Conservation (phyloP, 495 filamentous ascomycete species). For the Xylaria sp. region DNA sequence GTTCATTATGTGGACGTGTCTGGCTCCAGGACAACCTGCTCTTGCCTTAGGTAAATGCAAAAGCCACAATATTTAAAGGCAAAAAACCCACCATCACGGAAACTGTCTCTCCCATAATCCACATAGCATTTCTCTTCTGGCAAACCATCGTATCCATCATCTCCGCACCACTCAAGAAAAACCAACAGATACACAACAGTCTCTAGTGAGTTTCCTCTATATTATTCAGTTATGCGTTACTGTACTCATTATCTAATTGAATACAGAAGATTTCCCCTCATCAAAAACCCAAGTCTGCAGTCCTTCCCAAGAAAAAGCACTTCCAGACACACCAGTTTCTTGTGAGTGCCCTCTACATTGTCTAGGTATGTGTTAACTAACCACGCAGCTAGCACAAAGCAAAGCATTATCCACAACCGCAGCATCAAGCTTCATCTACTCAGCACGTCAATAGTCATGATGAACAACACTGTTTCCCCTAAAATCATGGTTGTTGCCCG, state of each 20-base stretch:
- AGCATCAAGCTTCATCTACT: not conserved
- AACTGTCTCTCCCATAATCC: not conserved
- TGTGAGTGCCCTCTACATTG: not conserved
- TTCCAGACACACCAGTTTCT: not conserved
- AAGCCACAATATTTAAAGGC: not conserved
- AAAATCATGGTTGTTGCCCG: not conserved
- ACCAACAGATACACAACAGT: not conserved
- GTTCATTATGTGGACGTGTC: not conserved
- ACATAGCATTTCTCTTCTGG: not conserved
- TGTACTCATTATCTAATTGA: not conserved
- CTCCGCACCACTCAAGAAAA: not conserved
- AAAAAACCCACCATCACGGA: not conserved
- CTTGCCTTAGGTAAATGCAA: not conserved
- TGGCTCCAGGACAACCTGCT: not conserved
- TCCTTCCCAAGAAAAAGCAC: not conserved
- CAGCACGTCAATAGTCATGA: not conserved
- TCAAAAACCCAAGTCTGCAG: not conserved
- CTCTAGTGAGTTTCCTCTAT: not conserved
- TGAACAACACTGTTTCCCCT: not conserved
- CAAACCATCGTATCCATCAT: not conserved
- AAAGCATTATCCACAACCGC: not conserved
- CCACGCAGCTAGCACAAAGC: not conserved
- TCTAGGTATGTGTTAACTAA: not conserved
- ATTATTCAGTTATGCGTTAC: not conserved
- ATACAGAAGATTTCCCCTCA: not conserved